These are phyloP conservation scores for Astrothelium macrocarpum DNA, from an alignment of 495 filamentous ascomycete species.

Conservation along the genomic window DNA sequence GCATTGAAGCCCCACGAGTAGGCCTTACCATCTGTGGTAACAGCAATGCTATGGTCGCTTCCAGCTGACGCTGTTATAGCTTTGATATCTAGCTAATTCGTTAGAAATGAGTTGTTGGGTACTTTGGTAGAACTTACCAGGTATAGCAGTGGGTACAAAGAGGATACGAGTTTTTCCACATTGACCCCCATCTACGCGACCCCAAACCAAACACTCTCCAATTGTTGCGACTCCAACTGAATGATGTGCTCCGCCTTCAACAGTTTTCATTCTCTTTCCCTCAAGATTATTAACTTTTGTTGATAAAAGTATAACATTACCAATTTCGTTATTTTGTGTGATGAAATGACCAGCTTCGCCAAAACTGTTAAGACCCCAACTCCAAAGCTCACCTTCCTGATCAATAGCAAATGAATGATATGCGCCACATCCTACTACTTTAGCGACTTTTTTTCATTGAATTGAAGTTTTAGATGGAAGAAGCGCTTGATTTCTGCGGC, in stretches of 20 bases:
- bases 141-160: conserved; percentile 31
- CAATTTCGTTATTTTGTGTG: conserved; percentile 56
- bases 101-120: conserved; percentile 22
- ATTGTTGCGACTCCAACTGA: conserved; percentile 51
- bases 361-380: conserved; percentile 85
- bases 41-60: conserved; percentile 50
- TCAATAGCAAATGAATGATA: conserved; percentile 72
- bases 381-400: conserved; percentile 57
- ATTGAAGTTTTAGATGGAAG: conserved; percentile 61
- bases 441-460: conserved; percentile 47
- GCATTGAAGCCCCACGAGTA: conserved; percentile 63
- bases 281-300: conserved; percentile 48
- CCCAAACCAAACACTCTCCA: conserved; percentile 58
- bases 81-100: conserved; percentile 8
- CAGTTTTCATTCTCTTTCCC: conserved; percentile 41
- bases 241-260: conserved; percentile 61
- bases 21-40: conserved; percentile 49
- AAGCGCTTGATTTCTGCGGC: conserved; percentile 50
- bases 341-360: conserved; percentile 65
- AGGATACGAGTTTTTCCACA: conserved; percentile 52
- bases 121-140: conserved; percentile 18
- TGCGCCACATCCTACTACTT: conserved; percentile 49
- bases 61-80: conserved; percentile 33
- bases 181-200: conserved; percentile 55
- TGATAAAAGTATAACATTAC: conserved; percentile 48